Conservation (phyloP, 2,329 filamentous ascomycete genomes). For the Hypoxylon rubiginosum region DNA sequence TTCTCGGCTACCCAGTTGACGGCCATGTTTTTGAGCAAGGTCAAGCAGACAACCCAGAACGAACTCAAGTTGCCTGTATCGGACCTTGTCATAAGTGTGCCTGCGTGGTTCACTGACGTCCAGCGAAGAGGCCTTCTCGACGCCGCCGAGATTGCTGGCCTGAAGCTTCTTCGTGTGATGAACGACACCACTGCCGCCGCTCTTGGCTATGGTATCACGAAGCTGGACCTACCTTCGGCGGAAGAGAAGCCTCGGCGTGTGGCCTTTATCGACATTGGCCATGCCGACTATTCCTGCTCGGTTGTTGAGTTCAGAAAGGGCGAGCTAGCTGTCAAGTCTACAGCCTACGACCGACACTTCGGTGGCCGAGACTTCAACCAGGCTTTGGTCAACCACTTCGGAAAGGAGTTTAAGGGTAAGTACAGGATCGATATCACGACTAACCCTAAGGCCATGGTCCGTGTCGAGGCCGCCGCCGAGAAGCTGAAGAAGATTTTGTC, state of each 20-base stretch:
- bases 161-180: conserved; percentile 93
- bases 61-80: conserved; percentile 93
- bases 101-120: conserved; percentile 95
- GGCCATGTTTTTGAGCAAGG: conserved; percentile 95
- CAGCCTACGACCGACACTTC: conserved; percentile 94
- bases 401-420: conserved; percentile 95
- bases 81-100: conserved; percentile 93
- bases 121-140: conserved; percentile 92
- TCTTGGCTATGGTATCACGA: conserved; percentile 97
- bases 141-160: conserved; percentile 90
- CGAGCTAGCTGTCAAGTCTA: conserved; percentile 93
- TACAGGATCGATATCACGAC: conserved; percentile 96
- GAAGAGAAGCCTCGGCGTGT: conserved; percentile 95
- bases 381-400: conserved; percentile 93
- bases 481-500: conserved; percentile 99
- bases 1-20: conserved; percentile 95
- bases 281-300: conserved; percentile 95
- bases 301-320: conserved; percentile 98
- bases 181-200: conserved; percentile 98
- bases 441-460: conserved; percentile 89
- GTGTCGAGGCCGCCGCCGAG: conserved; percentile 89
- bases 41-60: conserved; percentile 86
- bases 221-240: conserved; percentile 84
- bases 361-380: conserved; percentile 98
- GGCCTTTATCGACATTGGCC: conserved; percentile 92